Evolutionary conservation across 768 basidiomycete species (phyloP), one percentile per base, ranked within the genome.

Genomic region (Lentinula edodes): DNA sequence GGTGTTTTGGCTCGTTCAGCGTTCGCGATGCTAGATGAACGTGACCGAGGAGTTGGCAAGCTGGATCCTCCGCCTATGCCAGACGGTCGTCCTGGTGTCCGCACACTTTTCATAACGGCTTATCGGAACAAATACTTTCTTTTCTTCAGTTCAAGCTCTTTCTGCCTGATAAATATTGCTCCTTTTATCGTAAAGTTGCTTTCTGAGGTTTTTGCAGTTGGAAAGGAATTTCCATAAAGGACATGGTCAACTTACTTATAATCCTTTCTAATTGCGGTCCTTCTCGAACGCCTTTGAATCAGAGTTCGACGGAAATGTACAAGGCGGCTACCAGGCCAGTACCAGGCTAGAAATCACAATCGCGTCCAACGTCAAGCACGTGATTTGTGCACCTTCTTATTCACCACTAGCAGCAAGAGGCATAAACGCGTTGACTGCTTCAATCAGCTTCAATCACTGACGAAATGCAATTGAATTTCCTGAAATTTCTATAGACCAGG

Each of bases 61-160:
- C 38, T 20, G 20, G 55, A 56, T 28, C 20, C 39, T 28, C 39
- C 41, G 39, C 55, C 55, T 43, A 43, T 56, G 18, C 41, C 55
- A 42, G 55, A 56, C 20, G 55, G 39, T 20, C 55, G 39, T 28
- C 55, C 55, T 28, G 55, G 55, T 16, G 55, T 56, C 32, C 55
- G 55, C 8, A 20, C 28, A 43, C 55, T 56, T 16, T 56, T 56
- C 55, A 43, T 39, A 3, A 54, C 18, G 18, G 10, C 38, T 23
- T 39, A 54, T 38, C 38, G 39, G 35, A 52, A 1, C 7, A 35
- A 13, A 35, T 6, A 15, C 32, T 3, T 52, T 36, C 15, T n/a
- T 32, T 20, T 23, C 50, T 51, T 23, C 1, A 3, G 20, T 51
- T 12, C 1, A 53, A 34, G 45, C 45, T 20, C 16, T 42, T 56